phyloP scores from a whole-genome alignment of 345 rosid genomes.

The sweet orange (Citrus sinensis) region DVS_A1.0 CM039169.1:17942001-17942500 shows the following conservation, averaged over 20 bases:
- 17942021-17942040: conserved; percentile 25
- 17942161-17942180: conserved; percentile 32
- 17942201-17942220: conserved; percentile 23
- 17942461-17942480: conserved; percentile 19
- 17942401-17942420: background rate
- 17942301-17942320: conserved; percentile 1
- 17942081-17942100: background rate
- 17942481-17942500: background rate
- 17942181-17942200: conserved; percentile 16
- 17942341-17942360: conserved; percentile 5
- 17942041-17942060: conserved; percentile 7
- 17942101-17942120: no score
- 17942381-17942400: conserved; percentile 8
- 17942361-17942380: conserved; percentile 12
- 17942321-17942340: conserved; percentile 4
- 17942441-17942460: conserved; percentile 11
- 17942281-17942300: conserved; percentile 24
- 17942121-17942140: background rate
- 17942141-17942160: conserved; percentile 23
- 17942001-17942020: conserved; percentile 23
- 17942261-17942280: conserved; percentile 13
- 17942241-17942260: background rate
- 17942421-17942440: conserved; percentile 8
- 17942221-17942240: background rate
- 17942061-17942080: conserved; percentile 6